Percentiles rank a stretch among this genome's conserved stretches.
Evolutionary conservation across 2,329 filamentous ascomycete species (phyloP).

Genomic region (Exophiala sp.): DNA sequence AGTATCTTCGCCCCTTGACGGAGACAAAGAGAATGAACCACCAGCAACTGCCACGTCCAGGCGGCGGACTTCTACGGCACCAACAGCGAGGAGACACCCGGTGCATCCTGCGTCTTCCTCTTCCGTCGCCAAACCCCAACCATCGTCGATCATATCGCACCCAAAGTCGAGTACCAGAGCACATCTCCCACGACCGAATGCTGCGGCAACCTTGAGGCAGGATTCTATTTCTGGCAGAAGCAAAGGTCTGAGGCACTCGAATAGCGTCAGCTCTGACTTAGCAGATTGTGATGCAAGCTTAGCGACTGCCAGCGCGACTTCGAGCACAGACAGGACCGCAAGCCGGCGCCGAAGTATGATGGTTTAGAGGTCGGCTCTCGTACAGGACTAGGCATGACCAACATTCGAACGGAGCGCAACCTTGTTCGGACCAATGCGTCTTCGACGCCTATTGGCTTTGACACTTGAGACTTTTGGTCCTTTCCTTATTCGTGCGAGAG

Average conservation of each 20-base stretch:
- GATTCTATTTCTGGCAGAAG: background rate
- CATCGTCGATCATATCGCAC: background rate
- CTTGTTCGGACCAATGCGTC: background rate
- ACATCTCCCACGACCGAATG: slow-evolving; percentile 1
- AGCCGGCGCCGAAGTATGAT: slow-evolving; percentile 26
- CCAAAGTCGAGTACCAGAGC: background rate
- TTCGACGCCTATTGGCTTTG: too few relatives aligned
- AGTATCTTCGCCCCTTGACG: slow-evolving; percentile 18
- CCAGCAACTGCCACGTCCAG: slow-evolving; percentile 6
- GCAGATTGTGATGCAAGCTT: background rate
- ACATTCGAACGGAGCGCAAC: background rate
- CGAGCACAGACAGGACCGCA: slow-evolving; percentile 22
- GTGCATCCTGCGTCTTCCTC: slow-evolving; percentile 15
- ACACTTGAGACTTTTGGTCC: too few relatives aligned
- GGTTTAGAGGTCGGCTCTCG: slow-evolving; percentile 7
- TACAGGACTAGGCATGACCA: background rate
- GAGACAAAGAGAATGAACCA: slow-evolving; percentile 4
- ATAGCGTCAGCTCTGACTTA: slow-evolving; percentile 13
- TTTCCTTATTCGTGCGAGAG: too few relatives aligned
- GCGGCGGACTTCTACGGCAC: slow-evolving; percentile 5
- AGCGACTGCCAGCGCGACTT: background rate
- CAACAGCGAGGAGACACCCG: slow-evolving; percentile 14
- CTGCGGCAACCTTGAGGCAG: background rate
- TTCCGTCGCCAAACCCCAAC: background rate
- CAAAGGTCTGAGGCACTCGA: slow-evolving; percentile 13